These are phyloP conservation scores for Umbelopsis isabellina DNA, from an alignment of 192 early-diverging fungal species.

Conservation along the genomic window DNA sequence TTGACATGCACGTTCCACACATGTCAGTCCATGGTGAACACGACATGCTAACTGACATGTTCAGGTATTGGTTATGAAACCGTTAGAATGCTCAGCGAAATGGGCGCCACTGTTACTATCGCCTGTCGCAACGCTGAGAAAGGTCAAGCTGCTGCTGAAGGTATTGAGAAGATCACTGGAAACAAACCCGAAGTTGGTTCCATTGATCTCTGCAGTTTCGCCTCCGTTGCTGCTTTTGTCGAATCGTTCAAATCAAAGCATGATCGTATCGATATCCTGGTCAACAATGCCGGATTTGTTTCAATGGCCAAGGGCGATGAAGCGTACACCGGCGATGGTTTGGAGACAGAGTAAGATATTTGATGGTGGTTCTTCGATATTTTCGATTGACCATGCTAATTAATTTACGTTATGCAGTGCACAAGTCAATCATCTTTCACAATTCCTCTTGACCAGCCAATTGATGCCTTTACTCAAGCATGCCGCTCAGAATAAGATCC, in stretches of 20 bases:
- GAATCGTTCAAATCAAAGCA: constrained; percentile 32
- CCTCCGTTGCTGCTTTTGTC: constrained; percentile 39
- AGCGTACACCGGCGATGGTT: constrained; percentile 5
- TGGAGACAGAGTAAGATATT: constrained; percentile 18
- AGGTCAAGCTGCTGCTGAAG: constrained; percentile 8
- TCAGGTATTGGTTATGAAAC: constrained; percentile 36
- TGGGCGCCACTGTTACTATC: constrained; percentile 29
- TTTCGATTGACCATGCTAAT: not conserved
- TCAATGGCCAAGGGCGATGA: not conserved
- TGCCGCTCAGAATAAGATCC: constrained; percentile 8
- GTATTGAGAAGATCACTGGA: constrained; percentile 10
- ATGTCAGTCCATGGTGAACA: not conserved
- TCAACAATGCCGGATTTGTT: constrained; percentile 56
- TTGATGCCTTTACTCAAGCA: constrained; percentile 8
- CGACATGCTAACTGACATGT: not conserved
- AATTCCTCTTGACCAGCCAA: constrained; percentile 16
- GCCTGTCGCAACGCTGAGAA: constrained; percentile 31
- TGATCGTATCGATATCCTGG: constrained; percentile 44
- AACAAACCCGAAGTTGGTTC: not conserved
- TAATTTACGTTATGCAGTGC: not conserved
- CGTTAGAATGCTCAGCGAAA: constrained; percentile 26
- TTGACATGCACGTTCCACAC: not conserved
- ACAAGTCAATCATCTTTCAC: constrained; percentile 24
- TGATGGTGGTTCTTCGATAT: not conserved
- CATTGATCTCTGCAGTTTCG: constrained; percentile 25